Conservation (phyloP, 2,329 filamentous ascomycete genomes). For the Fusarium scirpi region DNA sequence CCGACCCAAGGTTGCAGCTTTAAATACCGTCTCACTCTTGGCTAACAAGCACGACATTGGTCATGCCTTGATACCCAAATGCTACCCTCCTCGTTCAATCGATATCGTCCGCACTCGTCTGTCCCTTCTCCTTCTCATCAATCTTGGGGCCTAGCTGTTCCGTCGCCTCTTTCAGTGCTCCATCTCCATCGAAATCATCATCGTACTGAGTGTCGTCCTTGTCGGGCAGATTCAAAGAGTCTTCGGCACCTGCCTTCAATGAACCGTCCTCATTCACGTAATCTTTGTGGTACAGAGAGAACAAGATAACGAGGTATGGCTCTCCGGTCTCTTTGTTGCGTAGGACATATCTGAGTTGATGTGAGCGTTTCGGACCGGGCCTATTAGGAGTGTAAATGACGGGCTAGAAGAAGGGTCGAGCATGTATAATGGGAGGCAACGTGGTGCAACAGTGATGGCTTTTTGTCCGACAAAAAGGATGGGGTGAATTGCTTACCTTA, state of each 20-base stretch:
- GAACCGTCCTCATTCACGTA: constrained; percentile 70
- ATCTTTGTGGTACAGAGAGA: constrained; percentile 79
- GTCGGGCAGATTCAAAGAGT: constrained; percentile 38
- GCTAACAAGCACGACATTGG: background rate
- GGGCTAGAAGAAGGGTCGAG: constrained; percentile 19
- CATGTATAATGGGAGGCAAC: background rate
- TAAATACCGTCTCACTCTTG: background rate
- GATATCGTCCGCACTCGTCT: constrained; percentile 58
- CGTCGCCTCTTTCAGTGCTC: constrained; percentile 55
- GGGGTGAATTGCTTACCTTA: constrained; percentile 68
- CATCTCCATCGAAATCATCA: constrained; percentile 50
- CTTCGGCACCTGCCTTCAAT: constrained; percentile 58
- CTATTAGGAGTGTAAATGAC: constrained; percentile 44
- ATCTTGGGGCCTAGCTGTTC: constrained; percentile 51
- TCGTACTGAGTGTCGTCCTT: constrained; percentile 24
- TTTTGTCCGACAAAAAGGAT: background rate
- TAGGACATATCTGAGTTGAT: constrained; percentile 90
- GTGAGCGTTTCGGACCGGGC: constrained; percentile 71
- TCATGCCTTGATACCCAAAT: background rate
- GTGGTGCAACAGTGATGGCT: background rate
- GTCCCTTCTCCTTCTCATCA: constrained; percentile 29
- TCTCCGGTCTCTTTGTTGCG: constrained; percentile 81
- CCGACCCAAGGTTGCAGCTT: background rate
- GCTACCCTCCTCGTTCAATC: constrained; percentile 50
- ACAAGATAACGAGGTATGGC: constrained; percentile 83